Percentiles rank a stretch among this genome's conserved stretches.
phyloP scores from a whole-genome alignment of 2,329 filamentous ascomycete species.

The Cladosporium sp. region DNA sequence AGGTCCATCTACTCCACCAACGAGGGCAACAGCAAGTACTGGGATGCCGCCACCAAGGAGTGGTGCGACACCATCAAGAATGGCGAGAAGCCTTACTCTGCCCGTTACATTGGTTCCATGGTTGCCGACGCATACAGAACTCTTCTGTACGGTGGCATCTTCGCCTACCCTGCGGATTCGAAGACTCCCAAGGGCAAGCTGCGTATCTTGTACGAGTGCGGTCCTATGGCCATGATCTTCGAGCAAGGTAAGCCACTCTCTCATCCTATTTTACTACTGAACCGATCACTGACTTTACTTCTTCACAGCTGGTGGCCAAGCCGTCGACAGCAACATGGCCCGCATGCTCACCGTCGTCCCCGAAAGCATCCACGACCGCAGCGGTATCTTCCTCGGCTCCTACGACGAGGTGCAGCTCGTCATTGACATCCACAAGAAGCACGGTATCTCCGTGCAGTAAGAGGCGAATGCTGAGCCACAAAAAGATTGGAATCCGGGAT shows the following conservation, averaged over 20 bases:
- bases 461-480: neutral
- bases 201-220: conserved; percentile 95
- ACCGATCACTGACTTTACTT: conserved; percentile 10
- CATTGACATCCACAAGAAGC: conserved; percentile 69
- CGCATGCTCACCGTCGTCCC: conserved; percentile 86
- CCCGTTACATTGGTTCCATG: conserved; percentile 96
- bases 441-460: conserved; percentile 24
- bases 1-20: conserved; percentile 95
- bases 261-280: neutral
- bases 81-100: conserved; percentile 75
- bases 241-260: conserved; percentile 74
- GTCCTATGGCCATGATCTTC: conserved; percentile 97
- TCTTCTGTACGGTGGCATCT: conserved; percentile 90
- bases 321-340: conserved; percentile 83
- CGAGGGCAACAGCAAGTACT: conserved; percentile 96
- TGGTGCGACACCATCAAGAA: conserved; percentile 90
- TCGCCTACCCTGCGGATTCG: conserved; percentile 95
- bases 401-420: conserved; percentile 95
- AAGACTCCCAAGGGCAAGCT: conserved; percentile 99
- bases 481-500: no score
- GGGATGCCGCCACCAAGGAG: conserved; percentile 78
- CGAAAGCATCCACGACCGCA: conserved; percentile 89
- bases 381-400: conserved; percentile 93
- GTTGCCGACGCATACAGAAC: conserved; percentile 97
- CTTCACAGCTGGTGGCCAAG: conserved; percentile 76